Evolutionary conservation across 2,329 filamentous ascomycete species (phyloP), one percentile per base, ranked within the genome.

Genomic region (Emericellopsis cladophorae): DNA sequence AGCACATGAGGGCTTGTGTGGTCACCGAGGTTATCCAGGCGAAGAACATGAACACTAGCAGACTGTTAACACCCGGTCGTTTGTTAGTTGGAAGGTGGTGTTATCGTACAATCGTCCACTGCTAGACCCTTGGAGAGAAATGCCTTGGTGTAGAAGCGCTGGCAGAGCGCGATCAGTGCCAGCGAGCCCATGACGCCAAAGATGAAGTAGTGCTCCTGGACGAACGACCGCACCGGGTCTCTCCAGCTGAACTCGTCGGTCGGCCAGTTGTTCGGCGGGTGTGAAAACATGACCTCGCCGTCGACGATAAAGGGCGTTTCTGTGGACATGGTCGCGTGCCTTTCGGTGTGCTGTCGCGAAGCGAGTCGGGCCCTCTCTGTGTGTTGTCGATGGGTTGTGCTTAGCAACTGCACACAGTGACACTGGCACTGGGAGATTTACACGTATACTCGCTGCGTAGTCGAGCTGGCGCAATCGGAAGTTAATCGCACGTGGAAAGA

Each of bases 91-190:
- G 26, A 6, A 15, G 11, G 4, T 32, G 15, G 37, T 45, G 47
- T 4, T 42, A 45, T 37, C 49, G 15, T 31, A 52, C 51, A 45
- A 42, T 54, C 52, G 34, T 54, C 51, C 18, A 53, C 41, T 18
- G 45, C 43, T 11, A 54, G 33, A 11, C 52, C 51, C 26, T 47
- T 47, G 4, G 49, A 48, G 3, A 54, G 43, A 32, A 51, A 55
- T 0, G 55, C 32, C 40, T 57, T 59, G 3, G 55, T 58, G 42
- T 59, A 59, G n/a, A 51, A 46, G 24, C 56, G 45, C 42, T 59
- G 55, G 2, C 43, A 21, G 4, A 59, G 31, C 4, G 49, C 46
- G 7, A 54, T 36, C 4, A 53, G 31, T 2, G 55, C 54, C 31
- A 59, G 34, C 1, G 48, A 39, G 1, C 47, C 52, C 5, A 50